Percentiles rank a stretch among this genome's conserved stretches.
phyloP scores from a whole-genome alignment of 176 grass and related monocot species.

The Poa pratensis region DNA sequence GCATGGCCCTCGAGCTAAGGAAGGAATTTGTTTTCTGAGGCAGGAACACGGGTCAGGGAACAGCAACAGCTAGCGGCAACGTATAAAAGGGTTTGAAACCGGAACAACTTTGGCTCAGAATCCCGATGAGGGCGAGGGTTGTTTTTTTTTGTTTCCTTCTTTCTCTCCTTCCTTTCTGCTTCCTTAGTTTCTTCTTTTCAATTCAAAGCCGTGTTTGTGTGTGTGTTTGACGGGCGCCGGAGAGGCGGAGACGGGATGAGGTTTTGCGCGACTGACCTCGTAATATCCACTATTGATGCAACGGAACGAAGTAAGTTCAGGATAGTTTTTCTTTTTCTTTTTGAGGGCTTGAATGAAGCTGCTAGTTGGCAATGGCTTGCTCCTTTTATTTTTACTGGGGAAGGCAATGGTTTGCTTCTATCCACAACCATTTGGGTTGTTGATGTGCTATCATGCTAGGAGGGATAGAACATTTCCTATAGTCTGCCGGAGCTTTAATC shows the following conservation, averaged over 20 bases:
- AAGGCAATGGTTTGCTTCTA: no score
- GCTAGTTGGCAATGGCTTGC: no score
- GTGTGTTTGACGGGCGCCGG: not conserved
- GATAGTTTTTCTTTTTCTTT: no score
- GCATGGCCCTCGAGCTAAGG: conserved; percentile 40
- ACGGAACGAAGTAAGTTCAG: not conserved
- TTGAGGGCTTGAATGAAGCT: no score
- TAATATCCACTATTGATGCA: not conserved
- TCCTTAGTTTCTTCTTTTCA: not conserved
- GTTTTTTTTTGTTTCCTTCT: not conserved
- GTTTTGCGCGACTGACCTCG: not conserved
- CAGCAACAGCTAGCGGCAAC: not conserved
- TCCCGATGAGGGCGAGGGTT: not conserved
- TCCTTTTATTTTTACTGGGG: no score
- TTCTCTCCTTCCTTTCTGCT: conserved; percentile 38
- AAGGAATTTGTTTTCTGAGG: conserved; percentile 54
- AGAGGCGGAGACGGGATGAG: not conserved
- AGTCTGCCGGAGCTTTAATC: not conserved
- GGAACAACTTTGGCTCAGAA: conserved; percentile 38
- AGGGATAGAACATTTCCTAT: not conserved
- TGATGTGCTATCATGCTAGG: not conserved
- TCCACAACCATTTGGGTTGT: not conserved
- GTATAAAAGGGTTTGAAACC: conserved; percentile 47
- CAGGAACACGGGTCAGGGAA: not conserved
- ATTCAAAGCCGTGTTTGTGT: not conserved